Percentiles rank a stretch among this genome's conserved stretches.
Conservation (phyloP, 2,329 filamentous ascomycete genomes). For the Clonostachys chloroleuca region DNA sequence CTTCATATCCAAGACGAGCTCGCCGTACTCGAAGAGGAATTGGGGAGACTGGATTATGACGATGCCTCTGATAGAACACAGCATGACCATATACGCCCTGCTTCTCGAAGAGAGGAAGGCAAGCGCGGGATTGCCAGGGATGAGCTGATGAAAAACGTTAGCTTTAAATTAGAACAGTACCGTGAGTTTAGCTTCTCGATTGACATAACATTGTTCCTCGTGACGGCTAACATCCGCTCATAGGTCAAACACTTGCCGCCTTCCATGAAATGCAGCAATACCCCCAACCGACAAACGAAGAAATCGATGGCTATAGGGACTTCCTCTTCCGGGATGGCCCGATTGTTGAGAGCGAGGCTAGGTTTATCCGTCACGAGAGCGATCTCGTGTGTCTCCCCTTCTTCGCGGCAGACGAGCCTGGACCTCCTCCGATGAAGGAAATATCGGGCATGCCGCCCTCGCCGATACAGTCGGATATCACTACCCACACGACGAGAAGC, state of each 20-base stretch:
- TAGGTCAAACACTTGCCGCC: slow-evolving; percentile 55
- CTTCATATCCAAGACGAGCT: slow-evolving; percentile 85
- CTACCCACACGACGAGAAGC: not conserved
- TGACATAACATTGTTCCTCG: not conserved
- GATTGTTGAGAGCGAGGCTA: slow-evolving; percentile 54
- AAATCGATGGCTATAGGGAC: slow-evolving; percentile 39
- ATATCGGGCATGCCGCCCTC: slow-evolving; percentile 3
- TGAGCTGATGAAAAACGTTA: slow-evolving; percentile 57
- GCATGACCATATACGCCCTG: slow-evolving; percentile 42
- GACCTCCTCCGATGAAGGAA: slow-evolving; percentile 9
- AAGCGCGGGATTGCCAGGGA: slow-evolving; percentile 58
- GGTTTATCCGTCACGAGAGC: slow-evolving; percentile 49
- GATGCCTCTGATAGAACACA: slow-evolving; percentile 43
- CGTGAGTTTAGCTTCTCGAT: slow-evolving; percentile 37
- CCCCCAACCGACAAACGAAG: slow-evolving; percentile 35
- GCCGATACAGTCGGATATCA: not conserved
- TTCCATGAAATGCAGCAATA: slow-evolving; percentile 49
- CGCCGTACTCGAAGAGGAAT: slow-evolving; percentile 72
- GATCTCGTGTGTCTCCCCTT: slow-evolving; percentile 45
- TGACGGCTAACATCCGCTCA: not conserved
- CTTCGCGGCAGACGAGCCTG: not conserved
- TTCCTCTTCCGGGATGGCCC: slow-evolving; percentile 47
- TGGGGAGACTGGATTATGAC: slow-evolving; percentile 61
- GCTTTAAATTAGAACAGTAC: slow-evolving; percentile 63
- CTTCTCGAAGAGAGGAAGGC: slow-evolving; percentile 53